Evolutionary conservation across 768 basidiomycete genomes (phyloP).

Genomic region (Aureoboletus auriporus): DNA sequence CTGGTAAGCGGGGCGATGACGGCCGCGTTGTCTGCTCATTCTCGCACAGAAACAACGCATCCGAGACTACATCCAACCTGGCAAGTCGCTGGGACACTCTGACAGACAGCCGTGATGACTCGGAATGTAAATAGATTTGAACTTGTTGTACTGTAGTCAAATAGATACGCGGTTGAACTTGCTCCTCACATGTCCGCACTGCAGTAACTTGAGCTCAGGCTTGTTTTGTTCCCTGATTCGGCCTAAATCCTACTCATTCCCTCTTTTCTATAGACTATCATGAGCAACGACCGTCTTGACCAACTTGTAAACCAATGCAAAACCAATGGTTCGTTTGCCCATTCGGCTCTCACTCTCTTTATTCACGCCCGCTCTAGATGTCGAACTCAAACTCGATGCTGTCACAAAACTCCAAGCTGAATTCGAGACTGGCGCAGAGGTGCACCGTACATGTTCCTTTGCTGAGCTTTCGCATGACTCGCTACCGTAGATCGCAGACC

Average conservation of each 20-base stretch:
- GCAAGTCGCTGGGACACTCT: conserved; percentile 82
- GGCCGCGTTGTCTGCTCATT: conserved; percentile 4
- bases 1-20: conserved; percentile 47
- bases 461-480: conserved; percentile 11
- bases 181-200: not conserved
- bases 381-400: conserved; percentile 78
- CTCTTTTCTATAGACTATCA: conserved; percentile 29
- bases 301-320: conserved; percentile 63
- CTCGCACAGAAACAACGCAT: conserved; percentile 77
- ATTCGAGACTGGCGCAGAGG: conserved; percentile 71
- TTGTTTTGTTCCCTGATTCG: conserved; percentile 13
- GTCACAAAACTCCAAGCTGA: conserved; percentile 72
- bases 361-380: conserved; percentile 44
- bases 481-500: conserved; percentile 58
- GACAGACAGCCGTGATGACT: conserved; percentile 46
- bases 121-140: not conserved
- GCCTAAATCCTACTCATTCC: conserved; percentile 8
- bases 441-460: conserved; percentile 26
- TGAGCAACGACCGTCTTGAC: conserved; percentile 56
- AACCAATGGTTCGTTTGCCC: conserved; percentile 47
- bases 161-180: not conserved
- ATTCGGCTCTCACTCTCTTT: conserved; percentile 2
- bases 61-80: conserved; percentile 79
- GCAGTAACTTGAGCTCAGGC: conserved; percentile 18
- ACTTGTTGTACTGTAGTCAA: not conserved